Conservation (phyloP, 1,284 basidiomycete species). For the Ustilago curta region DNA sequence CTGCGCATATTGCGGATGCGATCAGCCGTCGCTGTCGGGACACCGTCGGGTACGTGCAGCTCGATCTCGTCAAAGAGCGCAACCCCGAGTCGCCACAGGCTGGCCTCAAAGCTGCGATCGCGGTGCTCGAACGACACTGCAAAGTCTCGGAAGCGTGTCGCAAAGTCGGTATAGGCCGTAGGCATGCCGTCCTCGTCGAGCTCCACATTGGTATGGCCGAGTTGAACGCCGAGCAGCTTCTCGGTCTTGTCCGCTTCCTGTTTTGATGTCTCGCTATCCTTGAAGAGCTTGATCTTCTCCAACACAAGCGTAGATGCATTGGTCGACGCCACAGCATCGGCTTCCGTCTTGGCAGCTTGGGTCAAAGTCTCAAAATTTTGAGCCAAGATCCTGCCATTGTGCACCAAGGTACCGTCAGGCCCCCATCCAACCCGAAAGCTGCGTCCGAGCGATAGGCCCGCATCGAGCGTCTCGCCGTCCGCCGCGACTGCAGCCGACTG, state of each 20-base stretch:
- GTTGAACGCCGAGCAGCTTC: slow-evolving; percentile 83
- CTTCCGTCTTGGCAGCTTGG: slow-evolving; percentile 15
- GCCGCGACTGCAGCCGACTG: slow-evolving; percentile 75
- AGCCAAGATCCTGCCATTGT: slow-evolving; percentile 74
- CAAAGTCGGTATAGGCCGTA: slow-evolving; percentile 72
- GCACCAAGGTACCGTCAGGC: slow-evolving; percentile 80
- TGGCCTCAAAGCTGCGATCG: slow-evolving; percentile 76
- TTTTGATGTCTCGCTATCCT: slow-evolving; percentile 31
- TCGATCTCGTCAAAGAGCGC: slow-evolving; percentile 87
- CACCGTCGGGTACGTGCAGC: slow-evolving; percentile 76
- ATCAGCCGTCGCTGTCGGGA: slow-evolving; percentile 75
- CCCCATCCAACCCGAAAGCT: slow-evolving; percentile 94
- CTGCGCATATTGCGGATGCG: slow-evolving; percentile 78
- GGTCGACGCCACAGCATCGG: slow-evolving; percentile 12
- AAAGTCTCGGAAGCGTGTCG: slow-evolving; percentile 84
- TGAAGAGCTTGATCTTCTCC: slow-evolving; percentile 57
- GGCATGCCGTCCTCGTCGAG: slow-evolving; percentile 72
- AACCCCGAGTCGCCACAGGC: slow-evolving; percentile 86
- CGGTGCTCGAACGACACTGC: slow-evolving; percentile 78
- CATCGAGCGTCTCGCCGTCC: slow-evolving; percentile 80
- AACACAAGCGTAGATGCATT: slow-evolving; percentile 40
- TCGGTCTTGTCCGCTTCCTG: slow-evolving; percentile 64
- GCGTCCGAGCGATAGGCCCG: slow-evolving; percentile 84
- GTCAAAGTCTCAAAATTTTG: slow-evolving; percentile 7
- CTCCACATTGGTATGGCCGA: slow-evolving; percentile 79